Conservation (phyloP, 2,329 filamentous ascomycete species). For the Pyrenophora seminiperda region DNA sequence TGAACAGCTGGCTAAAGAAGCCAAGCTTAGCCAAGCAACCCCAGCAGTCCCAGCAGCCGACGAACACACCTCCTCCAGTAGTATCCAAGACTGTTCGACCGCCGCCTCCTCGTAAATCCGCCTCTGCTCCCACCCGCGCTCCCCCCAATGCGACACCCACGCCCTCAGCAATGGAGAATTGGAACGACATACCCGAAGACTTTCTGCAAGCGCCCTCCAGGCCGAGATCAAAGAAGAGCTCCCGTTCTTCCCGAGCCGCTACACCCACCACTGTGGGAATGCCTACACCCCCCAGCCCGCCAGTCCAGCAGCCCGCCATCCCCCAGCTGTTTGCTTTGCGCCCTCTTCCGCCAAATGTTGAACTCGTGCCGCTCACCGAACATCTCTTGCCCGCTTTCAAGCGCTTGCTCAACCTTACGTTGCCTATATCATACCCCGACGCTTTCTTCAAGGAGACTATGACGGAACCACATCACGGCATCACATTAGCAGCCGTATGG, state of each 20-base stretch:
- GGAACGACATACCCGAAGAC: constrained; percentile 38
- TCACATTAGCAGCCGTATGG: constrained; percentile 66
- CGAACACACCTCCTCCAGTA: constrained; percentile 6
- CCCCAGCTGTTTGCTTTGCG: constrained; percentile 35
- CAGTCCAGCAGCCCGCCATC: constrained; percentile 13
- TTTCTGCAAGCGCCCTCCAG: constrained; percentile 32
- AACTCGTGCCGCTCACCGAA: constrained; percentile 58
- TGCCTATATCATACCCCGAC: constrained; percentile 66
- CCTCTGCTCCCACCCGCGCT: constrained; percentile 24
- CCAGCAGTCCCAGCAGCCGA: constrained; percentile 22
- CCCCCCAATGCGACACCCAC: constrained; percentile 21
- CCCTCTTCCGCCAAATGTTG: constrained; percentile 56
- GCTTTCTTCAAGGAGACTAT: constrained; percentile 66
- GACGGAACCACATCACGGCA: constrained; percentile 57
- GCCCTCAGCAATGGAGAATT: constrained; percentile 29
- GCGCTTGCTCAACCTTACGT: constrained; percentile 62
- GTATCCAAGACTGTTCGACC: constrained; percentile 15
- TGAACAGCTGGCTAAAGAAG: constrained; percentile 56
- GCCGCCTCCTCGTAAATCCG: constrained; percentile 28
- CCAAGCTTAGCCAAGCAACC: constrained; percentile 41
- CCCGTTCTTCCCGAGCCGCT: constrained; percentile 25
- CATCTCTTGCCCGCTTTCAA: constrained; percentile 61
- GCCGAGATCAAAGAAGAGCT: constrained; percentile 33
- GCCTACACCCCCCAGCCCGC: constrained; percentile 20
- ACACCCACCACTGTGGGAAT: constrained; percentile 27